Conservation (phyloP, 2,329 filamentous ascomycete genomes). For the Penicillium corylophilum region DNA sequence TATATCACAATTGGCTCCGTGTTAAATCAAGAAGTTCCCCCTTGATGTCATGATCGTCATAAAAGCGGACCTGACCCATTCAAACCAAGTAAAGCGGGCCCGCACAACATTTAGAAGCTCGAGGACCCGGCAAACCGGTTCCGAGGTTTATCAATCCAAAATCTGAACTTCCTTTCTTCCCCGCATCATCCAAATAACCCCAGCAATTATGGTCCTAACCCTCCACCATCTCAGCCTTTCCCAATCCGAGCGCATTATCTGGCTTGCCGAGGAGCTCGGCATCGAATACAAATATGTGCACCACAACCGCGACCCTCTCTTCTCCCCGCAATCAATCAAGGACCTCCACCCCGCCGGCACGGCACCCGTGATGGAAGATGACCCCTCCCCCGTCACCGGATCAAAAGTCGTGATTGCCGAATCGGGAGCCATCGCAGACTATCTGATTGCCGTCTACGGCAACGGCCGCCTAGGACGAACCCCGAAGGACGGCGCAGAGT, state of each 20-base stretch:
- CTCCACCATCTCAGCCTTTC: constrained; percentile 22
- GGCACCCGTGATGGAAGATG: constrained; percentile 24
- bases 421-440: constrained; percentile 22
- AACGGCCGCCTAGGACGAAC: constrained; percentile 17
- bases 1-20: background rate
- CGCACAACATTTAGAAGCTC: background rate
- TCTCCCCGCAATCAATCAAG: constrained; percentile 22
- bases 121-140: background rate
- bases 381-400: constrained; percentile 19
- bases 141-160: background rate
- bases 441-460: constrained; percentile 21
- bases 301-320: constrained; percentile 23
- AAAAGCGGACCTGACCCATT: no score
- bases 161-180: background rate
- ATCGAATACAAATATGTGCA: constrained; percentile 19
- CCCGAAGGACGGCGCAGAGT: constrained; percentile 19
- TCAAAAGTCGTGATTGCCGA: constrained; percentile 18
- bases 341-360: constrained; percentile 21
- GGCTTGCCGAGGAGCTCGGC: constrained; percentile 25
- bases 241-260: constrained; percentile 27
- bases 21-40: background rate
- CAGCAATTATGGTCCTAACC: constrained; percentile 18
- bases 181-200: background rate
- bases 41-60: background rate
- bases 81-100: background rate